Percentiles rank a stretch among this genome's conserved stretches.
phyloP scores from a whole-genome alignment of 345 rosid genomes.

The Eucalyptus marginata region DNA sequence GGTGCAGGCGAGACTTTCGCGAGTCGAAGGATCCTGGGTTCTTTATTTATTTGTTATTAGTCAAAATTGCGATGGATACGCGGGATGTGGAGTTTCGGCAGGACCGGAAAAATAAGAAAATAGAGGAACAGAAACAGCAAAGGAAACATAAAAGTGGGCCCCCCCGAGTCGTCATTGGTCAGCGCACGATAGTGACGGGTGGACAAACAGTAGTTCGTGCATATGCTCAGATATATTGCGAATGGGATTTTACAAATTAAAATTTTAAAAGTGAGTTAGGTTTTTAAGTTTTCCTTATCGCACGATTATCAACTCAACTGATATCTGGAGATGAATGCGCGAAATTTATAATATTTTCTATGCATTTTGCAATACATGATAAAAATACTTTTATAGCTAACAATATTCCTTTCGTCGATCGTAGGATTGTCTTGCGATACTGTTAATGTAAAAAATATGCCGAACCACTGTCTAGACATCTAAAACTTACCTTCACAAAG shows the following conservation, averaged over 20 bases:
- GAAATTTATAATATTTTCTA: background rate
- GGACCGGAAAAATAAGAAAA: background rate
- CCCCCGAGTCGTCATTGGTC: background rate
- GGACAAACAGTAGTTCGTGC: background rate
- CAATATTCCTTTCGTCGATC: fast-evolving
- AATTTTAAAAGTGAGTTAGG: background rate
- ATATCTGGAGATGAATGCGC: fast-evolving
- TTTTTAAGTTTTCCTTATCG: background rate
- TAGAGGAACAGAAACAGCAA: background rate
- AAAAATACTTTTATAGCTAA: background rate
- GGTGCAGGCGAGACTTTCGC: background rate
- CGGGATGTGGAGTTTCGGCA: background rate
- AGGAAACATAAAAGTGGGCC: background rate
- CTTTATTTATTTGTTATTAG: background rate
- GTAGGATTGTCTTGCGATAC: fast-evolving
- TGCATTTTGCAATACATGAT: background rate
- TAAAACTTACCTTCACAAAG: too few species aligned
- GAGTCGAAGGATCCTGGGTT: background rate
- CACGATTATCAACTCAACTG: background rate
- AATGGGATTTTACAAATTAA: background rate
- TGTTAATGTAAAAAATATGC: background rate
- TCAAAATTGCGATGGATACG: background rate
- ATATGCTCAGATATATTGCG: background rate
- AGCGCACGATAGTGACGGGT: background rate
- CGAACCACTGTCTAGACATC: background rate